Base-by-base conservation (phyloP, 352 stramenopile genomes). In the Thraustochytrium sp. region DNA sequence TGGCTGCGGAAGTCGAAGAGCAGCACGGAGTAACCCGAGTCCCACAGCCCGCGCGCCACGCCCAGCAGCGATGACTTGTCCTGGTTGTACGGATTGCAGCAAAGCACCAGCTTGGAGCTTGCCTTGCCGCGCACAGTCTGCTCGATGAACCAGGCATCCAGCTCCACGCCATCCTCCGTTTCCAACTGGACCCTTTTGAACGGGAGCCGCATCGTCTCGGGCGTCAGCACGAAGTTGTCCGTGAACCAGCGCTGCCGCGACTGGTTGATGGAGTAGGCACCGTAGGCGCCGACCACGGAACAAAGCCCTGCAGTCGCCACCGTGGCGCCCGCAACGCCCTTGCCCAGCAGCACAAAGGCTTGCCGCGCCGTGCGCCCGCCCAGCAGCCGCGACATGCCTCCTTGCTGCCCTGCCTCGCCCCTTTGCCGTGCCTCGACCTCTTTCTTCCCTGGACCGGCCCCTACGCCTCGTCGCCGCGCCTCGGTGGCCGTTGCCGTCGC, bases 171-270 rank as follows among this genome's bases (percentile, higher is more conserved):
- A 26, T 80, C 68, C 68, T 80, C 68, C 37, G 68, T 80, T n/a
- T 63, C 46, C 13, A 80, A 31, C 23, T 23, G 16, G 36, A 80
- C 40, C 44, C 63, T 80, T n/a, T 80, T 80, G 53, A 75, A 80
- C 11, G 68, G 68, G 4, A 80, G 68, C 51, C 68, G 68, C 46
- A 80, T 29, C 68, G 68, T 80, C 46, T 80, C 68, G 1, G 68
- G 68, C 65, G 68, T 80, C 4, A 80, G 42, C 68, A 80, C 68
- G 42, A 80, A 80, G 44, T 80, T 61, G 42, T 80, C 68, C 68
- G 68, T 46, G 38, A 80, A 80, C 68, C 68, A 80, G 26, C 68
- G 68, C 38, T 80, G 68, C 44, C 68, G 68, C 34, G 34, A 29
- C 68, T 80, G 68, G 37, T 80, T 68, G 48, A 80, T 80, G 44